Base-by-base conservation (phyloP, 306 rosid genomes). In the Lablab purpureus region DNA sequence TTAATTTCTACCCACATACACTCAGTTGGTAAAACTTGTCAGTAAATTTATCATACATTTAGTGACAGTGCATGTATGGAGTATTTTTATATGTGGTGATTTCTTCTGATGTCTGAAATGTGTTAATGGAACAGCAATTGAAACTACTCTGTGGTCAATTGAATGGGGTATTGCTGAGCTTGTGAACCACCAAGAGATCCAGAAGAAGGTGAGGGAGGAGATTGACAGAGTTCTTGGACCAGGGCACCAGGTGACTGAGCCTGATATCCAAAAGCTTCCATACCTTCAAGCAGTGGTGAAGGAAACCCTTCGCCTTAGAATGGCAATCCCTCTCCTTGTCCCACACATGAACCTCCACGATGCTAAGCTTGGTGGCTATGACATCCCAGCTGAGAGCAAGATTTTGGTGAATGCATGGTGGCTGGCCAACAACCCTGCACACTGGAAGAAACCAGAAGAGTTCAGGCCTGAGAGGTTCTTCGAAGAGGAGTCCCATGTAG, bases 301-400 rank as follows among this genome's bases (percentile, higher is more conserved):
- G 68, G 98, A 94, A 27, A 89, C 97, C 0, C 91, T 94, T 1
- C 85, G 98, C 0, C 91, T 91, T 0, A 79, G 97, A 10, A 94
- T 91, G 98, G 96, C 98, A 0, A 92, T 92, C 19, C 98, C 98
- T 0, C 91, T 94, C 22, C 96, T 94, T 0, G 96, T 92, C 32
- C 98, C 98, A 0, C 98, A 94, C 88, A 91, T 94, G 98, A 94
- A 94, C 83, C 96, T 94, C 47, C 83, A 90, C 8, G 96, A 94
- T 0, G 97, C 97, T 0, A 94, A 90, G 89, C 96, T 94, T 0
- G 90, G 79, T 0, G 89, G 89, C 6, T 89, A 10, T 28, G 98
- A 93, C 85, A 91, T 93, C 34, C 97, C 98, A 0, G 98, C 98
- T 0, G 97, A 93, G 87, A 93, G 98, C 90, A 91, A 92, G 76